Base-by-base conservation (phyloP, 1,284 basidiomycete species). In the Cerioporus squamosus region DNA sequence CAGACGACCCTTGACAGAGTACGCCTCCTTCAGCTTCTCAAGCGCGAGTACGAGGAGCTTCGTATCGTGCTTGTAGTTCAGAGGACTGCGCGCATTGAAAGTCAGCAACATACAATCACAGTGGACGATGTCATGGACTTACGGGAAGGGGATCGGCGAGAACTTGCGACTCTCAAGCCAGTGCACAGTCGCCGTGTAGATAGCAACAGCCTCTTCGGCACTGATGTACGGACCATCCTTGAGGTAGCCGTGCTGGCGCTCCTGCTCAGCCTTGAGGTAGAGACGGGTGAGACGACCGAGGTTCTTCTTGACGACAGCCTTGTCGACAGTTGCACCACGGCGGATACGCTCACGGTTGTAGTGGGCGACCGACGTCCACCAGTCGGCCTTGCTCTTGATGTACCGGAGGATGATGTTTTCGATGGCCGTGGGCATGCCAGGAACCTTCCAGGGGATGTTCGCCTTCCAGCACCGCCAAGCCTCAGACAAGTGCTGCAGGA, bases 391-490 rank as follows among this genome's bases (percentile, higher is more conserved):
- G 76, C 90, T 93, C 85, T 99, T 99, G 85, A 99, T 97, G 77
- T 99, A 99, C 52, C 97, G 91, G 45, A 99, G 77, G 66, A 99
- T 98, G 74, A 99, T 97, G 75, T 98, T 99, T 78, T 99, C 97
- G 66, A 99, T 97, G 7, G 97, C 94, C 0, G 96, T 97, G 0
- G 97, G 95, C 93, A 97, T 97, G 52, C 95, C 95, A 12, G 94
- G 94, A 5, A 97, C 95, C 75, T 96, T 96, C 95, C 95, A 97
- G 22, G 95, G 95, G 68, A 96, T 97, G 75, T 99, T 99, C 10
- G 97, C 97, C 78, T 99, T 99, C 95, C 96, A 98, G 76, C 94
- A 96, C 68, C 96, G 85, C 96, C 97, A 99, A 9, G 96, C 97
- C 75, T 99, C 97, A 2, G 95, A 97, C 62, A 99, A 77, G 74